Evolutionary conservation across 352 stramenopile genomes (phyloP).

Genomic region (Phytophthora palmivora): DNA sequence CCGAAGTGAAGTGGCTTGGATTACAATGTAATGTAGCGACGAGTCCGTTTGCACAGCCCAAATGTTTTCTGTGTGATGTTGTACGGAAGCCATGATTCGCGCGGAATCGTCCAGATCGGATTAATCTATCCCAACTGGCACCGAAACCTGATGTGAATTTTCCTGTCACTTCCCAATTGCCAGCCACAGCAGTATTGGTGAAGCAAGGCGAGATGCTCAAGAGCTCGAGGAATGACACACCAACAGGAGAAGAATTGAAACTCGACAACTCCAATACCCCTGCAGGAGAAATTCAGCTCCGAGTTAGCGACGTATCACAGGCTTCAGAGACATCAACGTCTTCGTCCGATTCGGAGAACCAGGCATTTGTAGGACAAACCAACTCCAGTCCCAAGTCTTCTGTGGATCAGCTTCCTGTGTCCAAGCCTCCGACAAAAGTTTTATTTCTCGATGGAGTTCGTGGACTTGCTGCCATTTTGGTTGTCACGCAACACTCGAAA

Average conservation of each 20-base stretch:
- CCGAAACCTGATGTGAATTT: constrained; percentile 12
- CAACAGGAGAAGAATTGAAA: constrained; percentile 15
- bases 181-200: background rate
- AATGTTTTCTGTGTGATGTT: no score
- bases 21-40: constrained; percentile 25
- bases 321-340: constrained; percentile 15
- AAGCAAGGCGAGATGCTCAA: constrained; percentile 14
- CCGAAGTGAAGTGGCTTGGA: no score
- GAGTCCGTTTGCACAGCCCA: constrained; percentile 17
- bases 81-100: background rate
- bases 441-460: constrained; percentile 49
- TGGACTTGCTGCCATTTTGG: constrained; percentile 48
- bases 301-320: constrained; percentile 16
- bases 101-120: constrained; percentile 5
- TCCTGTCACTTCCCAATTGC: constrained; percentile 18
- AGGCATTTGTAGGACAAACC: constrained; percentile 18
- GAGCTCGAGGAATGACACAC: constrained; percentile 21
- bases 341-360: constrained; percentile 22
- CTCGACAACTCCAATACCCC: constrained; percentile 18
- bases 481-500: constrained; percentile 40
- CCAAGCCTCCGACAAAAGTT: constrained; percentile 29
- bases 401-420: constrained; percentile 9
- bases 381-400: constrained; percentile 13
- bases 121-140: constrained; percentile 24
- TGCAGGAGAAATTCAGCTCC: constrained; percentile 18